Evolutionary conservation across 805 yeast species (phyloP).

Genomic region (Cyberlindnera japonica): DNA sequence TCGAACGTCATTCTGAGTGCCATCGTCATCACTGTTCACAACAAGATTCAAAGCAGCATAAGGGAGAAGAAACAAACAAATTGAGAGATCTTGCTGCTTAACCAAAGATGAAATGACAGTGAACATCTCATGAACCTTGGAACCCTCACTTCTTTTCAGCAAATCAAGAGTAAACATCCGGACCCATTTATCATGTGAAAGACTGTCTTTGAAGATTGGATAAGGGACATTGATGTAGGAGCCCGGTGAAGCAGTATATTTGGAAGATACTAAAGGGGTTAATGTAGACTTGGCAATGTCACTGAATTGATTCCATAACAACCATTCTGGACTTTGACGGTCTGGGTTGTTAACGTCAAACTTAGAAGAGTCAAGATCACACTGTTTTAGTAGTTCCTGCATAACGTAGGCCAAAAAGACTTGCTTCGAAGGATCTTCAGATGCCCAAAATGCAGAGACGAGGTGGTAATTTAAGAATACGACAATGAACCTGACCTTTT

Average conservation of each 20-base stretch:
- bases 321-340: conserved; percentile 26
- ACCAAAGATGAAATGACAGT: conserved; percentile 61
- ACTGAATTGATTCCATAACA: conserved; percentile 60
- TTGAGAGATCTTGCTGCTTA: conserved; percentile 63
- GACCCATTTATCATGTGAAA: conserved; percentile 69
- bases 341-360: conserved; percentile 30
- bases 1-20: conserved; percentile 41
- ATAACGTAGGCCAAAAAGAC: conserved; percentile 80
- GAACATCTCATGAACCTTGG: conserved; percentile 42
- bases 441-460: conserved; percentile 86
- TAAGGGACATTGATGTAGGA: conserved; percentile 44
- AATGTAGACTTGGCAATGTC: conserved; percentile 69
- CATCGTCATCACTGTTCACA: conserved; percentile 40
- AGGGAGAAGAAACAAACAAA: conserved; percentile 72
- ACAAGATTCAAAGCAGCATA: conserved; percentile 67
- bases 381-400: conserved; percentile 74
- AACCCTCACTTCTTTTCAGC: conserved; percentile 37
- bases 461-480: conserved; percentile 63
- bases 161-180: conserved; percentile 64
- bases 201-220: conserved; percentile 60
- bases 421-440: conserved; percentile 83
- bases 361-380: conserved; percentile 42
- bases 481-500: conserved; percentile 60
- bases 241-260: conserved; percentile 52
- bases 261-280: conserved; percentile 70